phyloP scores from a whole-genome alignment of 352 stramenopile genomes.

The Globisporangium okanoganense region DNA sequence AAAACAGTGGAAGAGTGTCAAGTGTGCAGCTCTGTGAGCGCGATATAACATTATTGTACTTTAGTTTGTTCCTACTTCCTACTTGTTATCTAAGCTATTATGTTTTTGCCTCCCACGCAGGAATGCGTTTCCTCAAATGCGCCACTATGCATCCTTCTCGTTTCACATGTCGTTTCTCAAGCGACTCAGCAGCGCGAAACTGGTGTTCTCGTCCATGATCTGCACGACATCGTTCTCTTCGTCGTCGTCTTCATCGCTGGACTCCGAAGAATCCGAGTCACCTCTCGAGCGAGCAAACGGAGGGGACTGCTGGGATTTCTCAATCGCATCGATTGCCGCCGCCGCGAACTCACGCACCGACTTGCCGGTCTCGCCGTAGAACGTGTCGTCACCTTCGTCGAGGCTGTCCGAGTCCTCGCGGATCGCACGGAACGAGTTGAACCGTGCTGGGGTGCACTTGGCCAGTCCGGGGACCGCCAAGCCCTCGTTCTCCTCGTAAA shows the following conservation, averaged over 20 bases:
- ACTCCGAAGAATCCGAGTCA: constrained; percentile 8
- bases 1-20: too few species aligned
- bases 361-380: neutral
- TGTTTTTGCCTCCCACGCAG: neutral
- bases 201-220: constrained; percentile 10
- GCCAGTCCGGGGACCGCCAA: constrained; percentile 70
- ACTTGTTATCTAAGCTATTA: neutral
- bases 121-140: neutral
- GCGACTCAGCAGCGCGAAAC: neutral
- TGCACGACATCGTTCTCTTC: constrained; percentile 8
- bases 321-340: constrained; percentile 15
- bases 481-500: constrained; percentile 49
- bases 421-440: constrained; percentile 78
- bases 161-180: neutral
- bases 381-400: constrained; percentile 22
- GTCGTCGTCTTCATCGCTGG: constrained; percentile 10
- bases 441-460: constrained; percentile 73
- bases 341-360: constrained; percentile 14
- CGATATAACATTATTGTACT: constrained; percentile 16
- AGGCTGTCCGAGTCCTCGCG: constrained; percentile 29
- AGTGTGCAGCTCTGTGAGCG: neutral
- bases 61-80: constrained; percentile 8
- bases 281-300: constrained; percentile 8
- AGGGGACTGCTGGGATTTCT: neutral
- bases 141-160: neutral